Evolutionary conservation across 768 basidiomycete genomes (phyloP).

Genomic region (Boletus rubroflammeus): DNA sequence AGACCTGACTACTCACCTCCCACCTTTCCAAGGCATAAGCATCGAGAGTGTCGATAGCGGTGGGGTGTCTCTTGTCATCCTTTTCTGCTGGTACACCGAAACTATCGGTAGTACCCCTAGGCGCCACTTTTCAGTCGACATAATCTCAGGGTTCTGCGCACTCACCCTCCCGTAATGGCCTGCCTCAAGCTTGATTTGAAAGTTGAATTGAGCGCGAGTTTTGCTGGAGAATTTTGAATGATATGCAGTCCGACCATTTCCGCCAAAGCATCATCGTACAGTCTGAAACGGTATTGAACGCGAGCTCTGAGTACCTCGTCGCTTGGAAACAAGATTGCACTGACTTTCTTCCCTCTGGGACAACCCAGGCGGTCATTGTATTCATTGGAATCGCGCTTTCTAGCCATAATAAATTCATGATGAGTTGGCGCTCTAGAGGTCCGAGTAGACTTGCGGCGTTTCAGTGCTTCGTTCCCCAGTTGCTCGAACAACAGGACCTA

Average conservation of each 20-base stretch:
- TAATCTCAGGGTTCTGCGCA: slow-evolving; percentile 8
- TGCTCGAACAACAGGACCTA: slow-evolving; percentile 30
- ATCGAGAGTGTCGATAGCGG: slow-evolving; percentile 63
- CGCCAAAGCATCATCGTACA: slow-evolving; percentile 65
- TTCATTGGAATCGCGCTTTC: slow-evolving; percentile 66
- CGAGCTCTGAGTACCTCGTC: not conserved
- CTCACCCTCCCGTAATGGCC: slow-evolving; percentile 86
- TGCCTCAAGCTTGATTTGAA: slow-evolving; percentile 80
- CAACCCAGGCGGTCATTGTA: slow-evolving; percentile 75
- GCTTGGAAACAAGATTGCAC: slow-evolving; percentile 12
- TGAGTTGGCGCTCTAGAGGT: slow-evolving; percentile 76
- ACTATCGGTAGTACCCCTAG: slow-evolving; percentile 70
- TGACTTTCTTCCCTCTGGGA: slow-evolving; percentile 69
- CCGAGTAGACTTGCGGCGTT: slow-evolving; percentile 55
- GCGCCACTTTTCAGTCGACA: slow-evolving; percentile 3
- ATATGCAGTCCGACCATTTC: slow-evolving; percentile 70
- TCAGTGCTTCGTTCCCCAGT: slow-evolving; percentile 1
- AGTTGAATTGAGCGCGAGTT: slow-evolving; percentile 63
- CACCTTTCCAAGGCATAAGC: slow-evolving; percentile 81
- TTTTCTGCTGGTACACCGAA: slow-evolving; percentile 77
- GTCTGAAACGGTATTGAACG: slow-evolving; percentile 38
- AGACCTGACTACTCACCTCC: slow-evolving; percentile 57
- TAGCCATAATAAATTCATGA: slow-evolving; percentile 88
- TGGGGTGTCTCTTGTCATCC: slow-evolving; percentile 56
- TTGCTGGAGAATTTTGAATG: slow-evolving; percentile 53